Conservation (phyloP, 345 rosid genomes). For the Turritis glabra region DNA sequence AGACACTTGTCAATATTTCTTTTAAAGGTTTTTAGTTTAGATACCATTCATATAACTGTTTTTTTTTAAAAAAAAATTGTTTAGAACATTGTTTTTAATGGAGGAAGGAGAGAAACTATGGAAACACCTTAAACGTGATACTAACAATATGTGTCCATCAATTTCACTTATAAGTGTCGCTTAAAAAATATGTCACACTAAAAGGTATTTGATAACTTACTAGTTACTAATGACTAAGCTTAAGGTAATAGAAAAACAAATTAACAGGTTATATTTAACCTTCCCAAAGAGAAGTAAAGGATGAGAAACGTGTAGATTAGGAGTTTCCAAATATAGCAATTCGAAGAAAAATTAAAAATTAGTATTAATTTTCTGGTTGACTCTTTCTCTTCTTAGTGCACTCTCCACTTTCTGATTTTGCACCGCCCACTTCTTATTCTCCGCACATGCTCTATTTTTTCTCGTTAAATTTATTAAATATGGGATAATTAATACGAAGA, state of each 20-base stretch:
- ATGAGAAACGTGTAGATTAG: conserved; percentile 32
- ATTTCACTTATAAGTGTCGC: neutral
- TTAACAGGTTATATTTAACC: neutral
- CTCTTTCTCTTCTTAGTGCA: conserved; percentile 39
- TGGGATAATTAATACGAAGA: conserved; percentile 20
- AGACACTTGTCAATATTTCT: conserved; percentile 27
- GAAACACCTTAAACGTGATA: neutral
- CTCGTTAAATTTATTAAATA: neutral
- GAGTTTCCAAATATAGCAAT: conserved; percentile 31
- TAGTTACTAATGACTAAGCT: neutral
- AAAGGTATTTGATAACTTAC: neutral
- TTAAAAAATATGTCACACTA: no score
- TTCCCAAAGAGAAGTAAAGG: neutral
- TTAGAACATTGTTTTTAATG: neutral
- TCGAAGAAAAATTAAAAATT: neutral
- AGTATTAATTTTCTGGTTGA: conserved; percentile 24
- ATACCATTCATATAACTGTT: neutral
- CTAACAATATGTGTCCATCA: neutral
- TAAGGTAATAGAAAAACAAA: neutral
- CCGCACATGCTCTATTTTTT: conserved; percentile 26
- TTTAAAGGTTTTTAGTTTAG: neutral
- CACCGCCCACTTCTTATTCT: conserved; percentile 40
- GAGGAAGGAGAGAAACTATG: neutral
- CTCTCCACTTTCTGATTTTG: conserved; percentile 33
- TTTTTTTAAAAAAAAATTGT: neutral